Percentiles rank a stretch among this genome's conserved stretches.
Evolutionary conservation across 176 grass and related monocot species (phyloP).

Genomic region (Phoenix roebelenii): DNA sequence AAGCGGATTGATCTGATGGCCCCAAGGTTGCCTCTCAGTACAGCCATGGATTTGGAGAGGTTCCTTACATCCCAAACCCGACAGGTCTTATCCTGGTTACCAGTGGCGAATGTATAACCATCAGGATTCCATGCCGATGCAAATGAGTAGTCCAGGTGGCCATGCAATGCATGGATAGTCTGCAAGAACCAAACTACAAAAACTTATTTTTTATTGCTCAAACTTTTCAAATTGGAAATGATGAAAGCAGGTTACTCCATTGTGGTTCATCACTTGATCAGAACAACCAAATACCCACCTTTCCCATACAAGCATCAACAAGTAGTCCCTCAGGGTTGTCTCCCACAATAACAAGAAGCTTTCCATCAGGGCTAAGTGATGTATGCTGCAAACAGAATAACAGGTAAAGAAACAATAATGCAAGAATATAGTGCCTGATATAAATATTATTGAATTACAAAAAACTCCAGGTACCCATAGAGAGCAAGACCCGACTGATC

Average conservation of each 20-base stretch:
- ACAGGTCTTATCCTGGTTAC: slow-evolving; percentile 89
- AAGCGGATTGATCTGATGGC: slow-evolving; percentile 69
- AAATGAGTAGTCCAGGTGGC: slow-evolving; percentile 76
- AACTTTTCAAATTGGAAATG: not conserved
- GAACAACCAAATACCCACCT: slow-evolving; percentile 28
- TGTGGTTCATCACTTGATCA: too few relatives aligned
- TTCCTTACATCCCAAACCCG: slow-evolving; percentile 81
- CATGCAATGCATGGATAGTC: slow-evolving; percentile 40
- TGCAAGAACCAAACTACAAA: slow-evolving; percentile 15
- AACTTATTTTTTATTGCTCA: not conserved
- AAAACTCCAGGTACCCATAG: too few relatives aligned
- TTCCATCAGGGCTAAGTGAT: slow-evolving; percentile 59
- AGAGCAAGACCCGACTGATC: too few relatives aligned
- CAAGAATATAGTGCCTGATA: not conserved
- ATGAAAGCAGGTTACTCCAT: too few relatives aligned
- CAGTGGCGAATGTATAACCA: slow-evolving; percentile 55
- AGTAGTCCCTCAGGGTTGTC: slow-evolving; percentile 59
- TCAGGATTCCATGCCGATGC: slow-evolving; percentile 86
- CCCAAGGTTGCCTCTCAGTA: slow-evolving; percentile 63
- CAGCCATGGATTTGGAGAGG: slow-evolving; percentile 54
- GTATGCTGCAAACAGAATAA: slow-evolving; percentile 43
- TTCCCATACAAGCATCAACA: slow-evolving; percentile 52
- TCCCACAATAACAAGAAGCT: slow-evolving; percentile 58
- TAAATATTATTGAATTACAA: too few relatives aligned
- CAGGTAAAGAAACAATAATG: slow-evolving; percentile 13